Evolutionary conservation across 306 rosid genomes (phyloP).

Genomic region (Canavalia gladiata): DNA sequence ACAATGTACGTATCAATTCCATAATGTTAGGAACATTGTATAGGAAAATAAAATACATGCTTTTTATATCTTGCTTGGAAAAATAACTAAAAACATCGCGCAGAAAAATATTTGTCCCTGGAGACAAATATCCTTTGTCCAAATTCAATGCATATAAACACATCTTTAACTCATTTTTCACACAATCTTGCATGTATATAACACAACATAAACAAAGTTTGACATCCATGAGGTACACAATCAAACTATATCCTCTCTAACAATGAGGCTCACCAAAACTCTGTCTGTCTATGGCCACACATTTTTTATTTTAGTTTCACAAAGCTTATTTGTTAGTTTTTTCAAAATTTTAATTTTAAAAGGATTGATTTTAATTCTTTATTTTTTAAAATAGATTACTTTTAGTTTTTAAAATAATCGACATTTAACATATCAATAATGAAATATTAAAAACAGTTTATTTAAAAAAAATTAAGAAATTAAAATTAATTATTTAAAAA

Average conservation of each 20-base stretch:
- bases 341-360: no score
- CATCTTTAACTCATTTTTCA: not conserved
- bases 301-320: not conserved
- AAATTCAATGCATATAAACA: not conserved
- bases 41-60: not conserved
- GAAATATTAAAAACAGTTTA: no score
- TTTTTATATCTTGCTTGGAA: not conserved
- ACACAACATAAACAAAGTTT: not conserved
- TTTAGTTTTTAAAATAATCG: no score
- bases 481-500: no score
- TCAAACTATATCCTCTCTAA: not conserved
- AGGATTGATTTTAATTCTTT: no score
- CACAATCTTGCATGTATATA: not conserved
- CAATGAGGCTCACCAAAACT: no score
- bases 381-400: no score
- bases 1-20: slow-evolving; percentile 28
- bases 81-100: not conserved
- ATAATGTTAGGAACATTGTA: slow-evolving; percentile 15
- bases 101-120: not conserved
- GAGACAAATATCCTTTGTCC: not conserved
- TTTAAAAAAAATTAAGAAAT: no score
- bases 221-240: not conserved
- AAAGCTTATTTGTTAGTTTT: not conserved
- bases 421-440: no score
- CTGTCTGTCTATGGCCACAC: no score